Conservation (phyloP, 2,329 filamentous ascomycete species). For the Berkeleyomyces rouxiae region DNA sequence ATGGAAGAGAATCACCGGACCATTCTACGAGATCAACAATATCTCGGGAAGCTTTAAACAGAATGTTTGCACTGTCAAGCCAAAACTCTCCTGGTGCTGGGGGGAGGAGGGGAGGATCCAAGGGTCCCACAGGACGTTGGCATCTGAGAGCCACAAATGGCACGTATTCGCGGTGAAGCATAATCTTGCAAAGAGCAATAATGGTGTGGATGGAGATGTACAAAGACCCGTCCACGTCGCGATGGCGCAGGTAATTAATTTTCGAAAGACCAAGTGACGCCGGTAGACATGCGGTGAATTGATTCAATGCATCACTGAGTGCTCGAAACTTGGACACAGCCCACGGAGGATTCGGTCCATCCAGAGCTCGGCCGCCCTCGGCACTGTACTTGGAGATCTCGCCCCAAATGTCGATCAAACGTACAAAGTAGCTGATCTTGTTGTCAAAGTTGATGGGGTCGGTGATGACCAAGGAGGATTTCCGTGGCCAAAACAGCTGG, state of each 20-base stretch:
- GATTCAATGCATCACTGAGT: conserved; percentile 25
- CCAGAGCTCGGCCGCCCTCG: conserved; percentile 33
- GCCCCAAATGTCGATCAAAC: conserved; percentile 42
- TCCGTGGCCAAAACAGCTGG: conserved; percentile 11
- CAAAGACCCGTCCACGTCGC: neutral
- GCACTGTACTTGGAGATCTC: conserved; percentile 41
- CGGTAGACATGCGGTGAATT: conserved; percentile 1
- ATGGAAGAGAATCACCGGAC: conserved; percentile 43
- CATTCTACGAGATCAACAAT: conserved; percentile 49
- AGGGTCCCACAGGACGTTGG: conserved; percentile 32
- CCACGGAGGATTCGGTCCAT: conserved; percentile 39
- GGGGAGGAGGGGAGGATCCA: conserved; percentile 26
- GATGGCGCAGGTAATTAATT: neutral
- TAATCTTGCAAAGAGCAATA: conserved; percentile 46
- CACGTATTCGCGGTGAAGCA: conserved; percentile 22
- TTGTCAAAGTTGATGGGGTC: conserved; percentile 26
- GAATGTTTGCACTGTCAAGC: conserved; percentile 42
- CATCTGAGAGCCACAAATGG: conserved; percentile 24
- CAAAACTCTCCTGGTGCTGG: conserved; percentile 33
- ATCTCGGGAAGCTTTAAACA: conserved; percentile 45
- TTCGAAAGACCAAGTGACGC: neutral
- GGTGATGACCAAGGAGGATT: conserved; percentile 8
- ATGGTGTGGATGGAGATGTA: conserved; percentile 39
- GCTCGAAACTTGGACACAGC: conserved; percentile 37
- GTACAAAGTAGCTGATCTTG: conserved; percentile 35